phyloP scores from a whole-genome alignment of 1,139 yeast species.

The Kluyveromyces sp. region DNA sequence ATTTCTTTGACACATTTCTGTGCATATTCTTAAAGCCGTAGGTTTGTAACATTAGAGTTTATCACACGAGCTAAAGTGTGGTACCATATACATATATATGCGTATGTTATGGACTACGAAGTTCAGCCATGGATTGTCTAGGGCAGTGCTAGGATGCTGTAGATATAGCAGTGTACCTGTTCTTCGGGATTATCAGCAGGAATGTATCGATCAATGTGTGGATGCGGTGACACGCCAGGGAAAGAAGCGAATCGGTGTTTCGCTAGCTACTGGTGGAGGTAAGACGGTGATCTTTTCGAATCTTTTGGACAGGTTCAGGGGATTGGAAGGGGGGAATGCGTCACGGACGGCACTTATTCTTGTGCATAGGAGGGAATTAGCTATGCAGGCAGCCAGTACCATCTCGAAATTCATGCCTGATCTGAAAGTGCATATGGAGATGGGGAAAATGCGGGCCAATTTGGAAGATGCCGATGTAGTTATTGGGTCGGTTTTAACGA shows the following conservation, averaged over 20 bases:
- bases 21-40: too few species aligned
- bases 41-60: too few species aligned
- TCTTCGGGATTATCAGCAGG: slow-evolving; percentile 60
- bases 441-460: slow-evolving; percentile 45
- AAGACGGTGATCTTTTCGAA: slow-evolving; percentile 80
- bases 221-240: slow-evolving; percentile 39
- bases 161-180: neutral
- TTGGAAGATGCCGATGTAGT: slow-evolving; percentile 49
- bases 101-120: too few species aligned
- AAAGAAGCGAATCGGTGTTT: slow-evolving; percentile 61
- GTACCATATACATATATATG: too few species aligned
- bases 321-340: neutral
- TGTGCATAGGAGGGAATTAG: slow-evolving; percentile 78
- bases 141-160: too few species aligned
- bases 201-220: slow-evolving; percentile 55
- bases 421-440: slow-evolving; percentile 57
- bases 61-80: too few species aligned
- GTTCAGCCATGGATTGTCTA: too few species aligned
- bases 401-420: slow-evolving; percentile 44
- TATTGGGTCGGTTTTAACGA: slow-evolving; percentile 70
- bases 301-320: slow-evolving; percentile 34
- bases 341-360: slow-evolving; percentile 43
- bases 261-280: slow-evolving; percentile 93
- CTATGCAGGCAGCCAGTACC: slow-evolving; percentile 57
- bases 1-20: too few species aligned